phyloP scores from a whole-genome alignment of 169 alveolate species.

The Plasmodium ovale region DNA sequence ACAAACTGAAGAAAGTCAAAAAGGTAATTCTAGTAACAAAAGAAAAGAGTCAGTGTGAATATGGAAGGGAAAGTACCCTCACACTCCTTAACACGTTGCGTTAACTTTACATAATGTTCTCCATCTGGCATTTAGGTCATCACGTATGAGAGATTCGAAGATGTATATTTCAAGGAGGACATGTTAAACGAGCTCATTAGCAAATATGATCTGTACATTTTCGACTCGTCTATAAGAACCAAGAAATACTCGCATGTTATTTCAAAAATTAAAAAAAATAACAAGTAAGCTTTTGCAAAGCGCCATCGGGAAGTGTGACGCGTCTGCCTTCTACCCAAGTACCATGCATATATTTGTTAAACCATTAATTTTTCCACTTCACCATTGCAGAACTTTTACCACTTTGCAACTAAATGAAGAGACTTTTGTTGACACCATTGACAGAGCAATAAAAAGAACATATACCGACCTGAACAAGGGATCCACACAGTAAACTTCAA shows the following conservation, averaged over 20 bases:
- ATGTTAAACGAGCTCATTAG: slow-evolving; percentile 24
- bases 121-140: no score
- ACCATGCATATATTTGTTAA: not conserved
- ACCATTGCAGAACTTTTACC: slow-evolving; percentile 36
- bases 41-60: not conserved
- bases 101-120: no score
- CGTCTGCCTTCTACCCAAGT: no score
- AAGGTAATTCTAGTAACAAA: slow-evolving; percentile 23
- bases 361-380: not conserved
- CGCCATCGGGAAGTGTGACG: no score
- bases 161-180: slow-evolving; percentile 21
- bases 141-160: slow-evolving; percentile 70
- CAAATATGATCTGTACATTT: slow-evolving; percentile 43
- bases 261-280: slow-evolving; percentile 58
- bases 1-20: slow-evolving; percentile 58
- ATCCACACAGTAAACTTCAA: slow-evolving; percentile 55
- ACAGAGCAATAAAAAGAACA: slow-evolving; percentile 16
- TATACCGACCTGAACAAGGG: slow-evolving; percentile 64
- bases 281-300: slow-evolving; percentile 49
- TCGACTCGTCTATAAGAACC: slow-evolving; percentile 47
- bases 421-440: slow-evolving; percentile 34
- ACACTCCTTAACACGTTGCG: not conserved
- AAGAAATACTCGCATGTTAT: slow-evolving; percentile 38
- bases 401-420: slow-evolving; percentile 56
- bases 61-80: not conserved